Evolutionary conservation across 2,329 filamentous ascomycete genomes (phyloP), one percentile per base, ranked within the genome.

Genomic region (Beauveria caledonica): DNA sequence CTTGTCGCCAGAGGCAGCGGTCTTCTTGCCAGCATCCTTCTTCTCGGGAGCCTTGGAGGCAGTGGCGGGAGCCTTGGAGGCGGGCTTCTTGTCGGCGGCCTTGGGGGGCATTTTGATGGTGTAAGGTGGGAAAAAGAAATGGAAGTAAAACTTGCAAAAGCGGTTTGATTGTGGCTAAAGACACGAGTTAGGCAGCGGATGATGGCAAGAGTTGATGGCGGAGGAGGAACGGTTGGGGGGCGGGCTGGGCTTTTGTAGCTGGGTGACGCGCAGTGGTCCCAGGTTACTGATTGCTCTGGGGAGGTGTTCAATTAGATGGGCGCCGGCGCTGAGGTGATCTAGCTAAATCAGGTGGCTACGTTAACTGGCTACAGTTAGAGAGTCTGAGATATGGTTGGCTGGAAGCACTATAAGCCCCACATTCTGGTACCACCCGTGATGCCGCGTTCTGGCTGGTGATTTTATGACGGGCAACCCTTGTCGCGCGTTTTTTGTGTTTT

Each of bases 21-120:
- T 97, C 89, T 97, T 99, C 90, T 99, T 99, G 84, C 93, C 94
- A 67, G 93, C 94, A 81, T 97, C 93, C 88, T 97, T 97, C 89
- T 97, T 97, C 87, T 97, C 92, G 62, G 82, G 82, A 65, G 81
- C 82, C 81, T 86, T 86, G 70, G 80, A 82, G 67, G 83, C 83
- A 74, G 89, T 83, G 58, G 80, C 90, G 63, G 93, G 92, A 71
- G 93, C 93, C 91, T 97, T 97, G 81, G 91, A 86, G 82, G 90
- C 93, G 80, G 93, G 92, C 86, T 96, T 97, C 91, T 97, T 97
- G 82, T 95, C 89, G 75, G 93, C 93, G 74, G 89, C 88, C 85
- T 97, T 97, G 76, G 94, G 93, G 82, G 94, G 86, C 94, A 97
- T 97, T 89, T 88, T 87, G 76, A 72, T 65, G 58, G 62, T 62